Evolutionary conservation across 495 filamentous ascomycete species (phyloP), one percentile per base, ranked within the genome.

Genomic region (Pseudoneurospora amorphoporcata): DNA sequence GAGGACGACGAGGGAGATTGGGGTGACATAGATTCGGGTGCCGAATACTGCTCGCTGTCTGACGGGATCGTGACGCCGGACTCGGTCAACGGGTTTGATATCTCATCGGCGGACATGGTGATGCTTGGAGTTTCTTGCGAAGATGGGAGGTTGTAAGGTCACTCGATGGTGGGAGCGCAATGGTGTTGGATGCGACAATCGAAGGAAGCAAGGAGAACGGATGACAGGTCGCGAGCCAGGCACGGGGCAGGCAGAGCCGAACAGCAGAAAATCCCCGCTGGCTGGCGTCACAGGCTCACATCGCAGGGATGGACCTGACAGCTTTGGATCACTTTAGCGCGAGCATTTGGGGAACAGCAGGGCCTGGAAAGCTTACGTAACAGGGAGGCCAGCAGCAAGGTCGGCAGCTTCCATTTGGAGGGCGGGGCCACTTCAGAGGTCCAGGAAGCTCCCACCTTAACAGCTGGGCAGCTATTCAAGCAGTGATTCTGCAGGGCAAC

Each of bases 1-100:
- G 89, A 90, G 3, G 90, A 89, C 1, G 89, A 89, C 3, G 91
- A 92, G 12, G 86, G 82, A 35, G 53, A 61, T 32, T 61, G 23
- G 23, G 88, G 87, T 19, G 88, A 88, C 35, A 81, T 76, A 14
- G 87, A 88, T 47, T 90, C 85, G 80, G 86, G 89, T 69, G 87
- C 88, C 17, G 91, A 92, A 80, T 96, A 97, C 82, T 92, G 94
- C 82, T 96, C 93, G 83, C 90, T 94, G 85, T 96, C 93, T 42
- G 92, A 95, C 70, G 88, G 93, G 76, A 94, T 91, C n/a, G 92
- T 97, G 79, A 95, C 84, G 76, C 90, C 87, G 72, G 92, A 96
- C 79, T 92, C 89, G 79, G 92, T 87, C 77, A 97, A 87, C 76
- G 90, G 87, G 75, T 87, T 81, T 74, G 82, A 84, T 78, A 84